Evolutionary conservation across 73 alveolate species (phyloP), one percentile per base, ranked within the genome.

Genomic region (Paramecium biaurelia): DNA sequence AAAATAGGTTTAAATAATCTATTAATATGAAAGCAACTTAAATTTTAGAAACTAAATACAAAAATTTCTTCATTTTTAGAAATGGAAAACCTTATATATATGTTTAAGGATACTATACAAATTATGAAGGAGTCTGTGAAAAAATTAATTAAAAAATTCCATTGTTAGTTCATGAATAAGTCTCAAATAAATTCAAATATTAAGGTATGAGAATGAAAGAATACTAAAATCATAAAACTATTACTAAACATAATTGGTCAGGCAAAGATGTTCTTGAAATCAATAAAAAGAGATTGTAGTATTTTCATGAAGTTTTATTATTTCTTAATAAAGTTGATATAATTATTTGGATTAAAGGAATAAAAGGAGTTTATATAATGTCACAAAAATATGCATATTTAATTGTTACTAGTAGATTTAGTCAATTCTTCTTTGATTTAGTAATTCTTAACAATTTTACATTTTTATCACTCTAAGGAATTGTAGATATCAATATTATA

Each of bases 211-310:
- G 84, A 63, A 63, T 63, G 84, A 63, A 63, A 63, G 84, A 63
- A 63, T 63, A 63, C 7, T 26, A 63, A 63, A 63, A 63, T 63
- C 49, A 63, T 30, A 63, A n/a, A 63, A 47, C 28, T 5, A 79
- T 79, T 15, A 20, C 7, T 0, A 79, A 79, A 21, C 90, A 79
- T 43, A 79, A 79, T 79, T 41, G 74, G 76, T 41, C 76, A 21
- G 70, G 76, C 5, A 42, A 79, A 30, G 90, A 79, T 79, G 90
- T 79, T 12, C 84, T 63, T 63, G 84, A 63, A 32, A n/a, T 63
- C 8, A 63, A 24, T 26, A 63, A 63, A 63, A 12, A 6, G 0
- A 38, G 76, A 21, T 8, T 79, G 5, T 0, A 30, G 24, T 79
- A 47, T 30, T 79, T 79, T 79, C 45, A 26, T 2, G 24, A 8